Conservation (phyloP, 345 rosid species). For the Iberis pinnata region DNA sequence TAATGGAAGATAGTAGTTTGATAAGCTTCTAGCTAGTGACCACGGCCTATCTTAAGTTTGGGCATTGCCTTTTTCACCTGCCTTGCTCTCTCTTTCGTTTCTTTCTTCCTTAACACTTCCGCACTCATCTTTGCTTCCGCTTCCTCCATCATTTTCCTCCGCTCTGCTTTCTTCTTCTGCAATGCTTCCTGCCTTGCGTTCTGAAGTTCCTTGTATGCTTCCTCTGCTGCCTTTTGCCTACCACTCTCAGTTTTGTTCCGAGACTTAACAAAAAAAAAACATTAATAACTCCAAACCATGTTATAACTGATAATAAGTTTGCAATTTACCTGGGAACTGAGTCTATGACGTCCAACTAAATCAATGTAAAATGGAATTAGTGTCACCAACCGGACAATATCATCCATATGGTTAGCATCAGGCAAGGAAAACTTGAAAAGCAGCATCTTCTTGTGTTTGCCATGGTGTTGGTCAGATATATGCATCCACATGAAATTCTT, state of each 20-base stretch:
- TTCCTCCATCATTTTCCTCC: constrained; percentile 70
- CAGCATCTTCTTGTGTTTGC: constrained; percentile 73
- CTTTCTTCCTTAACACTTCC: constrained; percentile 72
- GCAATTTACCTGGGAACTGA: constrained; percentile 73
- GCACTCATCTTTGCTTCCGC: constrained; percentile 84
- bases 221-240: constrained; percentile 79
- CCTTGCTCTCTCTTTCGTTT: constrained; percentile 79
- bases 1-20: too few species aligned
- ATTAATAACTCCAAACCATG: background rate
- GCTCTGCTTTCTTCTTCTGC: constrained; percentile 79
- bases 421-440: constrained; percentile 91
- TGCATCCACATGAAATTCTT: constrained; percentile 93
- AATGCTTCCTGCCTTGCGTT: constrained; percentile 89
- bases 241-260: constrained; percentile 74
- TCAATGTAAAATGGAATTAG: constrained; percentile 90
- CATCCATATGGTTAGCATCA: constrained; percentile 64
- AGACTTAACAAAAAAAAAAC: constrained; percentile 41
- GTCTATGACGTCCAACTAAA: constrained; percentile 81
- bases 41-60: constrained; percentile 75
- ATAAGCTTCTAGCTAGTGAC: too few species aligned
- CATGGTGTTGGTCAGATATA: constrained; percentile 82
- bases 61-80: constrained; percentile 79
- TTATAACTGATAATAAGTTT: background rate
- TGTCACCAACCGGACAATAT: constrained; percentile 73
- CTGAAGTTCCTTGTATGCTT: constrained; percentile 82